Evolutionary conservation across 202 grass and related monocot species (phyloP).

Genomic region (Eragrostis tef): DNA sequence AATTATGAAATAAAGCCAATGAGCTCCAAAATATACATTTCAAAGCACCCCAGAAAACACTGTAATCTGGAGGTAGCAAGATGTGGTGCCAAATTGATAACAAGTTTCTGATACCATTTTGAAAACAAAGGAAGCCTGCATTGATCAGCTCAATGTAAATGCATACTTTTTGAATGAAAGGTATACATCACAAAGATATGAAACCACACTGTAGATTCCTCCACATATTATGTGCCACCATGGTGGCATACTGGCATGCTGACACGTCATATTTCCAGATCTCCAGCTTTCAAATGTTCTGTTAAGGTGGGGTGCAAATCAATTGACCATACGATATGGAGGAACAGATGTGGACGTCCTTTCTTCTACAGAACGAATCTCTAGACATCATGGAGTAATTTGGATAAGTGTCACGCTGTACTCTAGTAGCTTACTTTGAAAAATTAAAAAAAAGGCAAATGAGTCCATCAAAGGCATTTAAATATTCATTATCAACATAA

Average conservation of each 20-base stretch:
- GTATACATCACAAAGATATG: background rate
- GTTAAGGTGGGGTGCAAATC: background rate
- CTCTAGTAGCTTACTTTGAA: background rate
- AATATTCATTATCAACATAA: background rate
- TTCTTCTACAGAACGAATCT: slow-evolving; percentile 17
- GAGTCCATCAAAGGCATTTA: background rate
- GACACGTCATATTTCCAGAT: background rate
- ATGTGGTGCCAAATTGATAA: background rate
- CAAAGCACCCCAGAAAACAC: background rate
- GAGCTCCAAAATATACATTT: background rate
- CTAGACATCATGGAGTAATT: background rate
- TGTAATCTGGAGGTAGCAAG: background rate
- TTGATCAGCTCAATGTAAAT: slow-evolving; percentile 7
- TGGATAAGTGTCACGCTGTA: background rate
- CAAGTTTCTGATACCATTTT: slow-evolving; percentile 25
- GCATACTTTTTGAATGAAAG: background rate
- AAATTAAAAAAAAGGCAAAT: background rate
- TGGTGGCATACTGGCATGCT: slow-evolving; percentile 3
- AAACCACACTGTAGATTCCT: background rate
- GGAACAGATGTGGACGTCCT: too few relatives aligned
- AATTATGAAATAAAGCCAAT: background rate
- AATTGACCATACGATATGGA: background rate
- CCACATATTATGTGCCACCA: background rate
- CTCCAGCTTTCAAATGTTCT: slow-evolving; percentile 16
- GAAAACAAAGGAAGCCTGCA: background rate